Evolutionary conservation across 2,329 filamentous ascomycete genomes (phyloP).

Genomic region (Cyanodermella asteris): DNA sequence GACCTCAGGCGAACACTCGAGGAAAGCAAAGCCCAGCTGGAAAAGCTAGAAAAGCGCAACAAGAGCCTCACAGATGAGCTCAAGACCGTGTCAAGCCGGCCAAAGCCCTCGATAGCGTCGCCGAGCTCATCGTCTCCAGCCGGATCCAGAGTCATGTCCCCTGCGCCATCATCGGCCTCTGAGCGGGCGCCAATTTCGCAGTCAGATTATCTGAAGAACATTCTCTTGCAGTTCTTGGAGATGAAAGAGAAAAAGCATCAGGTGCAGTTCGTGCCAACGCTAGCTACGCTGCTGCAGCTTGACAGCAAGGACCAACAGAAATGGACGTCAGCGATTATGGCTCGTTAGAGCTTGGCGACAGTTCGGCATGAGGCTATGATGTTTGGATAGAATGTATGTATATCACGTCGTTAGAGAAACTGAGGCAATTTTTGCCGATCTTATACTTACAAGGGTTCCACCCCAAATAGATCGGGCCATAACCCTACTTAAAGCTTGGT

Average conservation of each 20-base stretch:
- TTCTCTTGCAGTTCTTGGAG: slow-evolving; percentile 43
- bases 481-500: too few species aligned
- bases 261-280: slow-evolving; percentile 41
- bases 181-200: too few species aligned
- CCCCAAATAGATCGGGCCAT: too few species aligned
- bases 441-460: too few species aligned
- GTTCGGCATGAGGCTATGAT: too few species aligned
- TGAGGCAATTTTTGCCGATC: too few species aligned
- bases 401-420: too few species aligned
- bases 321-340: slow-evolving; percentile 27
- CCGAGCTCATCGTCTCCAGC: slow-evolving; percentile 13
- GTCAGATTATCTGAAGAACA: slow-evolving; percentile 44
- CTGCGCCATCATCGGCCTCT: slow-evolving; percentile 12
- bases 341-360: too few species aligned
- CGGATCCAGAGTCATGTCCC: slow-evolving; percentile 8
- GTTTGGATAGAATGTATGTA: too few species aligned
- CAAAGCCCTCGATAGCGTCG: slow-evolving; percentile 22
- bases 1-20: slow-evolving; percentile 59
- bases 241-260: slow-evolving; percentile 47
- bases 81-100: slow-evolving; percentile 23
- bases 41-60: slow-evolving; percentile 53
- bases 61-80: slow-evolving; percentile 40
- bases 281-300: slow-evolving; percentile 45
- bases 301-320: slow-evolving; percentile 33
- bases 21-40: slow-evolving; percentile 53